Evolutionary conservation across 2,329 filamentous ascomycete genomes (phyloP), one percentile per base, ranked within the genome.

Genomic region (Neopestalotiopsis rosae): DNA sequence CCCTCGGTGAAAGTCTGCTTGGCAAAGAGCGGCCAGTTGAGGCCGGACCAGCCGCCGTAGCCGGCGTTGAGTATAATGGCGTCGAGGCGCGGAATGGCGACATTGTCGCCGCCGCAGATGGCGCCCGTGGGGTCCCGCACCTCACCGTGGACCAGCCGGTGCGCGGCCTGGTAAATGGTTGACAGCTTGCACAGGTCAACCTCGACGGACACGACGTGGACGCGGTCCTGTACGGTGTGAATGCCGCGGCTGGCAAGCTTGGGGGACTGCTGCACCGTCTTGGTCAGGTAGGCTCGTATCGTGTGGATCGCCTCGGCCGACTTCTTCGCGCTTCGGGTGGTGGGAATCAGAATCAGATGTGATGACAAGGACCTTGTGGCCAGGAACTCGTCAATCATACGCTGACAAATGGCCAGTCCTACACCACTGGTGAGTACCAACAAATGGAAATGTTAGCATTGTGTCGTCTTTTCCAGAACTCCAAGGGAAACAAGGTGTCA

Each of bases 351-450:
- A 73, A 94, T 88, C 59, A 98, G 88, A 75, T 92, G 89, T 68
- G 93, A 87, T 38, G 86, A 84, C 63, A 89, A 84, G 38, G 92
- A 88, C 45, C 89, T 90, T 13, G 89, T 89, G 69, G 85, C 83
- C 69, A 97, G 89, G 84, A 97, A 98, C 76, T 97, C 93, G 83
- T 97, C 94, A 74, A 97, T 95, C 68, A 97, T 86, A 70, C 94
- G 93, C 76, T 92, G 90, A 78, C 92, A 93, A 73, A 93, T 94
- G 67, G 92, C 91, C 75, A 95, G 92, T 59, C 95, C 95, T 59
- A 98, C 90, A 70, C 95, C 95, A 78, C 95, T 98, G 79, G 2
- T 24, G 30, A 13, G 24, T 28, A 28, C 24, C 24, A 28, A 28
- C 24, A 28, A 28, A 28, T 28, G 4, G 24, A 28, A 28, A 28